A percentile compares a stretch with the other conserved stretches of the same genome.
Conservation (phyloP, 768 basidiomycete species). For the Amanita inopinata region DNA sequence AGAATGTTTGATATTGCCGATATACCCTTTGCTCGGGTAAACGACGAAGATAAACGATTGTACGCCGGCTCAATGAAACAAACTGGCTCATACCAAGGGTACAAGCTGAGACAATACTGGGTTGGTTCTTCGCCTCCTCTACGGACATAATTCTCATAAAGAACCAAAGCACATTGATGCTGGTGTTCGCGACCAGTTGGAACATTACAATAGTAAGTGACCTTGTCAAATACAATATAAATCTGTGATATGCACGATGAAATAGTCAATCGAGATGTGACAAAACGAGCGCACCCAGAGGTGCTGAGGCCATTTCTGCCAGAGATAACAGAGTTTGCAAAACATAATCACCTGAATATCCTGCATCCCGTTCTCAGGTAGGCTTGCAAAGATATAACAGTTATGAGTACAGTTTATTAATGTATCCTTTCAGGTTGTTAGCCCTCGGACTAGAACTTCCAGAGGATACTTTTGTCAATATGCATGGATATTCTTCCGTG, state of each 20-base stretch:
- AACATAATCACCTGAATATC: conserved; percentile 42
- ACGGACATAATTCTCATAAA: not conserved
- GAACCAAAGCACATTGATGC: conserved; percentile 44
- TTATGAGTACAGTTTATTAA: too few species aligned
- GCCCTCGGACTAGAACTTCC: conserved; percentile 45
- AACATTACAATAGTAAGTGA: conserved; percentile 49
- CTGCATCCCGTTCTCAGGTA: conserved; percentile 39
- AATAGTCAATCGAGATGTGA: conserved; percentile 42
- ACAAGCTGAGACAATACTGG: conserved; percentile 46
- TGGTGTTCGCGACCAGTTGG: conserved; percentile 54
- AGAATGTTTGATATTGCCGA: conserved; percentile 42
- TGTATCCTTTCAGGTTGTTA: too few species aligned
- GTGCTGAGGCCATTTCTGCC: conserved; percentile 39
- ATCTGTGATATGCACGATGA: not conserved
- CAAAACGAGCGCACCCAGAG: conserved; percentile 38
- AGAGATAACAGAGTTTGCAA: conserved; percentile 40
- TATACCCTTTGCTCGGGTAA: conserved; percentile 31
- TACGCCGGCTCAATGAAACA: conserved; percentile 30
- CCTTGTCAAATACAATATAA: not conserved
- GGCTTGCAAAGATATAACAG: not conserved
- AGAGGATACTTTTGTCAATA: conserved; percentile 39
- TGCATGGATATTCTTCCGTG: conserved; percentile 32
- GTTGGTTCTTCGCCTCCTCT: conserved; percentile 20
- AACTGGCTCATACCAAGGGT: conserved; percentile 43
- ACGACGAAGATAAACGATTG: conserved; percentile 30